phyloP scores from a whole-genome alignment of 2,329 filamentous ascomycete genomes.

The Ophiostoma sp. region DNA sequence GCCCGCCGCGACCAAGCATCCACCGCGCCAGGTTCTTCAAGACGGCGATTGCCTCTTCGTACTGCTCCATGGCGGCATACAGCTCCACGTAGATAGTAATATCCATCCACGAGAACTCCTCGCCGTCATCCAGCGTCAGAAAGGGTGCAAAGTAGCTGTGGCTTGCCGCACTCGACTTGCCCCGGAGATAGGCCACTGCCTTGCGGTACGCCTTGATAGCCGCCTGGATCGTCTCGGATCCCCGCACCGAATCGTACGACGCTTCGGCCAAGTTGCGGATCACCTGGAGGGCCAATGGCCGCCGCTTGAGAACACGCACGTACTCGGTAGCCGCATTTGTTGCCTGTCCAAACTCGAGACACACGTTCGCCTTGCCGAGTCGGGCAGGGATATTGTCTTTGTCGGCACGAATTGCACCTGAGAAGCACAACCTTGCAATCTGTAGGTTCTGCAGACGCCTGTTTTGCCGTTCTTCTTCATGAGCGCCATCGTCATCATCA shows the following conservation, averaged over 20 bases:
- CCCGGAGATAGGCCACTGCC: constrained; percentile 44
- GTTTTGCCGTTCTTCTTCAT: constrained; percentile 25
- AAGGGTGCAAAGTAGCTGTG: constrained; percentile 21
- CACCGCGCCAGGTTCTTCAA: constrained; percentile 76
- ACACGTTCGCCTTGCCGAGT: constrained; percentile 59
- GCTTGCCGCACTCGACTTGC: constrained; percentile 35
- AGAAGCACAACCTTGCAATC: constrained; percentile 60
- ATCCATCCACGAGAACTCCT: constrained; percentile 70
- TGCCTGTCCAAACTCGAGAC: constrained; percentile 56
- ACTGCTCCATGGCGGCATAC: constrained; percentile 64
- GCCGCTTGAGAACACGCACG: constrained; percentile 53
- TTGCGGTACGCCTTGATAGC: constrained; percentile 52
- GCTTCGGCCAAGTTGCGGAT: constrained; percentile 59
- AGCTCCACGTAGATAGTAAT: constrained; percentile 84
- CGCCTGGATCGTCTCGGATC: constrained; percentile 42
- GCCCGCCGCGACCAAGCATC: constrained; percentile 67
- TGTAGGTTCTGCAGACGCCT: constrained; percentile 46
- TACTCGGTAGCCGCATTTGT: constrained; percentile 59
- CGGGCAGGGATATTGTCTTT: constrained; percentile 58
- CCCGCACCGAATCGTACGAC: constrained; percentile 53
- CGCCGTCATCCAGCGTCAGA: constrained; percentile 37
- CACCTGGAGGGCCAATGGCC: constrained; percentile 55
- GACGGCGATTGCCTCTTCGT: constrained; percentile 65
- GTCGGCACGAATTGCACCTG: constrained; percentile 59
- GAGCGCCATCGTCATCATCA: constrained; percentile 39